Evolutionary conservation across 345 rosid species (phyloP), one percentile per base, ranked within the genome.

Genomic region (Kandelia obovata): DNA sequence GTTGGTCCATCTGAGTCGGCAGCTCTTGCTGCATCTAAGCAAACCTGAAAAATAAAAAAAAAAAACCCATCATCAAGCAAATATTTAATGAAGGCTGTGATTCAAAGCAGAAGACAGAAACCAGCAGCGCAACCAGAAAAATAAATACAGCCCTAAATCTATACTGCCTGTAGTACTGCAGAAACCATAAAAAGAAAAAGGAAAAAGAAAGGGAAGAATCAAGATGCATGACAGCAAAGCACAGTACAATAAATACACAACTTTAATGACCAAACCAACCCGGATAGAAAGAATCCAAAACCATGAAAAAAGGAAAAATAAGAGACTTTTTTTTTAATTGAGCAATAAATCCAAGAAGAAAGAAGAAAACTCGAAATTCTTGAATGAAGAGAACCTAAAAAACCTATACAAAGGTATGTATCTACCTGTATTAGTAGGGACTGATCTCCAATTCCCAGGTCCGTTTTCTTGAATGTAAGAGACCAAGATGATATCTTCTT

Each of bases 251-350:
- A 65, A 76, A 73, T 80, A 62, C 77, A 61, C 66, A 47, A 59
- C 71, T 78, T 86, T 72, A 87, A 84, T 85, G 86, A 69, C 56
- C 70, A 68, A 80, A 87, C 84, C 86, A 81, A 81, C 81, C 83
- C 60, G 66, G 39, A 70, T 47, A 49, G 5, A 64, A 63, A 47
- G 27, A 55, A 23, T 1, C 25, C 10, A 47, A 0, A 73, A 62
- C 55, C 61, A 53, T 28, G 15, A 52, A 17, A 17, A 30, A 68
- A 0, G 63, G 60, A 55, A 61, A 66, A 53, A 25, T 55, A 7
- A 47, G 30, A 59, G 31, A 62, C 6, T 1, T 20, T 2, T 43
- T 43, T 43, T 43, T 13, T 17, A 4, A 30, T 55, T 55, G 58
- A 43, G 58, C 34, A 9, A 47, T 10, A 39, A 23, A 66, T 28